Evolutionary conservation across 2,329 filamentous ascomycete genomes (phyloP).

Genomic region (Fusarium brevicatenulatum): DNA sequence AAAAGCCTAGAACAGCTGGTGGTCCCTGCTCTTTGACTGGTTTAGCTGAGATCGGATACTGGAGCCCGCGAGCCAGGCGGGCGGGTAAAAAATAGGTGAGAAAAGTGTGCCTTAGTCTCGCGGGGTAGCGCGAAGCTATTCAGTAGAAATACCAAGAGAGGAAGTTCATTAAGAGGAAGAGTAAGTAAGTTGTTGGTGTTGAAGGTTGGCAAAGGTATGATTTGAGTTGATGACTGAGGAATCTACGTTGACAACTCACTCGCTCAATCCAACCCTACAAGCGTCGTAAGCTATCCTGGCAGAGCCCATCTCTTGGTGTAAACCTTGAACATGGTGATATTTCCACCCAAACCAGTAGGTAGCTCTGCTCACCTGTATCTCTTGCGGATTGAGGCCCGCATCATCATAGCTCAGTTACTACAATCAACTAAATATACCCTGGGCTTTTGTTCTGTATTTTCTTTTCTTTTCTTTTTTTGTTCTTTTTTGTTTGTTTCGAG

Average conservation of each 20-base stretch:
- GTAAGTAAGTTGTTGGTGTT: background rate
- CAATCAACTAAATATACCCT: background rate
- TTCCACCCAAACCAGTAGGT: background rate
- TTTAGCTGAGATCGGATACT: conserved; percentile 23
- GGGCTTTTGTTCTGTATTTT: background rate
- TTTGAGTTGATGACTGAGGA: conserved; percentile 18
- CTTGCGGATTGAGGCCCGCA: background rate
- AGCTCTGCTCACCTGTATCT: background rate
- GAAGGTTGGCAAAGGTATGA: background rate
- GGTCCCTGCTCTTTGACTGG: conserved; percentile 15
- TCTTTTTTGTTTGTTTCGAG: background rate
- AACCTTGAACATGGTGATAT: background rate
- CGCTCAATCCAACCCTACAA: background rate
- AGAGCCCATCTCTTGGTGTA: background rate
- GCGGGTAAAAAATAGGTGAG: conserved; percentile 34
- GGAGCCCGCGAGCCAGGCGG: conserved; percentile 36
- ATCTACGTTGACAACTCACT: background rate
- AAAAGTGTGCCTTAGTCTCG: background rate
- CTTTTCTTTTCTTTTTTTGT: background rate
- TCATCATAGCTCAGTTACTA: background rate
- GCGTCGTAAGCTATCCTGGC: conserved; percentile 9
- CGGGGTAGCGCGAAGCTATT: conserved; percentile 29
- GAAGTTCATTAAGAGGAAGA: background rate
- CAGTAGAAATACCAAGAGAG: background rate
- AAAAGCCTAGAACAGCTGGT: conserved; percentile 9